Base-by-base conservation (phyloP, 345 rosid genomes). In the Mangifera indica region DNA sequence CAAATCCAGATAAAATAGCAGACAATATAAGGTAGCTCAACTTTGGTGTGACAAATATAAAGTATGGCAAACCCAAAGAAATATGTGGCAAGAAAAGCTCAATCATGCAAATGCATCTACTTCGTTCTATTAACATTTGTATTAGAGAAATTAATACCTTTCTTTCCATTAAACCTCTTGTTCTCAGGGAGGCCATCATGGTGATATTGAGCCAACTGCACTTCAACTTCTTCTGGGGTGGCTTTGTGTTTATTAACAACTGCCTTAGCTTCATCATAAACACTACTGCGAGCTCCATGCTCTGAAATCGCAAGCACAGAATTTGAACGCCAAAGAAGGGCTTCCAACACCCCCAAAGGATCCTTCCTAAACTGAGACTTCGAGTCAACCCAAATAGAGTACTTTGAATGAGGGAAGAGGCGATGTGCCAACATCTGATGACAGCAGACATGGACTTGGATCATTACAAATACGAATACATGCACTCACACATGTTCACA, bases 331-430 rank as follows among this genome's bases (percentile, higher is more conserved):
- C 96, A 92, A 61, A 93, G 94, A 69, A 94, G 95, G 37, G 97
- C 93, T 71, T 94, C 97, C 64, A 92, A 55, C 48, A 92, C 97
- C 59, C 97, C 97, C 13, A 94, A 73, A 72, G 98, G 97, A 48
- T 94, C 98, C 78, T 97, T 94, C 74, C 98, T 86, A 67, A 94
- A 92, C 81, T 94, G 97, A 72, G 97, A 92, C 80, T 94, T 94
- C 5, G 98, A 94, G 76, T 94, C 98, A 45, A 94, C 98, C 98
- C 98, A 94, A 60, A 92, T 83, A 25, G 97, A 92, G 76, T 87
- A 92, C 84, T 84, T 87, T 8, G 94, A 85, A 7, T 74, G 71
- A 45, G 97, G 90, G 85, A 94, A 92, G 65, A 94, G 96, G 7
- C 97, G 97, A 81, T 94, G 98, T 0, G 86, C 84, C 88, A 94